A percentile compares a stretch with the other conserved stretches of the same genome.
phyloP scores from a whole-genome alignment of 495 filamentous ascomycete species.

The Copromyces sp. region DNA sequence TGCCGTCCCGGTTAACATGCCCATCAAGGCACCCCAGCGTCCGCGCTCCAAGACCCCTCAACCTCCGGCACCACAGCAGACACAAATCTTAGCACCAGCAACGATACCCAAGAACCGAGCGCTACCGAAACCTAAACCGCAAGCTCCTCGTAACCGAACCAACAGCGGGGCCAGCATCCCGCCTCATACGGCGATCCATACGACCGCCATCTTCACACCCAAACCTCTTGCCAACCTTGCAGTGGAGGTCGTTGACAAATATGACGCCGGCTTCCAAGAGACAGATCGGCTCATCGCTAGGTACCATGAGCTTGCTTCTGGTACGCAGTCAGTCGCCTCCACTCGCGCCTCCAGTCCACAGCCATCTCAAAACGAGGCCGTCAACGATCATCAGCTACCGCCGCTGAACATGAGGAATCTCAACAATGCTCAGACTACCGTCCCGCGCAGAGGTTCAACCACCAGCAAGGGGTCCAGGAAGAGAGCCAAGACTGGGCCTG shows the following conservation, averaged over 20 bases:
- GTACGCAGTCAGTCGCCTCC: neutral
- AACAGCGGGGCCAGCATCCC: neutral
- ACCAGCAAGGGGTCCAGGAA: neutral
- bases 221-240: neutral
- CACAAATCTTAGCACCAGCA: neutral
- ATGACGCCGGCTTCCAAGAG: neutral
- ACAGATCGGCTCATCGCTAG: constrained; percentile 13
- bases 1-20: neutral
- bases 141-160: neutral
- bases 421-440: neutral
- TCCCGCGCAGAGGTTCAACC: neutral
- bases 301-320: neutral
- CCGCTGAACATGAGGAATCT: constrained; percentile 1
- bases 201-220: neutral
- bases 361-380: neutral
- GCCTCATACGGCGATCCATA: neutral
- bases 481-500: neutral
- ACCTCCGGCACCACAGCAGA: neutral
- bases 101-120: neutral
- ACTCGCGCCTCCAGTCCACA: neutral
- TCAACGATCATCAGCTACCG: constrained; percentile 1
- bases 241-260: neutral
- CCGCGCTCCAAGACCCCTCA: neutral
- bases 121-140: neutral
- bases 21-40: neutral